Percentiles rank a stretch among this genome's conserved stretches.
These are phyloP conservation scores for Suillus clintonianus DNA, from an alignment of 768 basidiomycete species.

Conservation along the genomic window DNA sequence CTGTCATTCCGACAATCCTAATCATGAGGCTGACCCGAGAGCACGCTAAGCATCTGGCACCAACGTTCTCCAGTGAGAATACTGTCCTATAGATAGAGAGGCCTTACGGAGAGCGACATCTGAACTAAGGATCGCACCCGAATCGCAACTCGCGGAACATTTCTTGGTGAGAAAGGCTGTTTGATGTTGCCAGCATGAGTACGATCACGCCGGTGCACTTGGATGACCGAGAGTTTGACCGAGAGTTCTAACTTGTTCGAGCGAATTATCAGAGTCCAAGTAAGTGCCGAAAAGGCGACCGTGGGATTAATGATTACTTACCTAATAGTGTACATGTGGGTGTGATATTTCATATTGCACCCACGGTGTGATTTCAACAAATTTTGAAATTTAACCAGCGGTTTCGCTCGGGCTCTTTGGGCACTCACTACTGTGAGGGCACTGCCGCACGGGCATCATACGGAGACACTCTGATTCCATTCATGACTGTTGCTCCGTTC, in stretches of 20 bases:
- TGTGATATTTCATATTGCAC: neutral
- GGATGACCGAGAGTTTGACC: neutral
- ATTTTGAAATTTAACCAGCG: neutral
- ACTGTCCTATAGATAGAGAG: neutral
- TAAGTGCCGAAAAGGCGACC: neutral
- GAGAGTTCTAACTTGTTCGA: too few relatives aligned
- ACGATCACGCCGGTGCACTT: neutral
- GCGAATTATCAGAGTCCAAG: too few relatives aligned
- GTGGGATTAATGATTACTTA: neutral
- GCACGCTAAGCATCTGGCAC: neutral
- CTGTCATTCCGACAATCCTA: neutral
- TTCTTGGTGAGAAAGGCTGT: neutral
- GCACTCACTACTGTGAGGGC: conserved; percentile 18
- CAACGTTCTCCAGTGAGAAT: neutral
- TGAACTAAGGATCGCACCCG: neutral
- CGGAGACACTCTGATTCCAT: conserved; percentile 1
- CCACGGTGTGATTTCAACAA: conserved; percentile 1
- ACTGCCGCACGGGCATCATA: neutral
- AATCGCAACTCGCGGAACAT: neutral
- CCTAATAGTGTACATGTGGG: neutral
- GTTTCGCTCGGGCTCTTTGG: conserved; percentile 11
- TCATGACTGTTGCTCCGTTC: conserved; percentile 12
- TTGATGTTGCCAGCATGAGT: neutral
- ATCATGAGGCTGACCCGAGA: neutral
- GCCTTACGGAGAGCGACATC: neutral